Evolutionary conservation across 345 rosid genomes (phyloP).

Genomic region (Durio zibethinus): DNA sequence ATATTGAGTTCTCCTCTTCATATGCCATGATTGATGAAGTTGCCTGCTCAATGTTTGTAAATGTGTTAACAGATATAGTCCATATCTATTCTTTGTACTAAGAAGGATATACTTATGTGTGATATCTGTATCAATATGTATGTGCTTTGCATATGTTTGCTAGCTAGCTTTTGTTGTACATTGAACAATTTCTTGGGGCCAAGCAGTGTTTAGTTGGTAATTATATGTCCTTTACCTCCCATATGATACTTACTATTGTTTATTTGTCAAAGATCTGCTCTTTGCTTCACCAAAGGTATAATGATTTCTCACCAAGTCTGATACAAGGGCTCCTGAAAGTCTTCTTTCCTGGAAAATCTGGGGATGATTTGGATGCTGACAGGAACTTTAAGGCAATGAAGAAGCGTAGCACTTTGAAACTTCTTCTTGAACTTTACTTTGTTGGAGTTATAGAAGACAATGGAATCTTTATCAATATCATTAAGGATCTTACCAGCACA

Average conservation of each 20-base stretch:
- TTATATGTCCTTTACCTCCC: not conserved
- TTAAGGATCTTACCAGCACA: constrained; percentile 76
- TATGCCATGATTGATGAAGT: not conserved
- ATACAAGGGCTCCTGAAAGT: constrained; percentile 83
- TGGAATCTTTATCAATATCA: constrained; percentile 66
- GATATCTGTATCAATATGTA: not conserved
- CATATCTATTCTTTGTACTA: not conserved
- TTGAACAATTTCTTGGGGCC: not conserved
- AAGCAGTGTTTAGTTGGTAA: not conserved
- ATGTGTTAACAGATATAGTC: not conserved
- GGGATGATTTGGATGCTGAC: constrained; percentile 82
- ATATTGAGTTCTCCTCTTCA: not conserved
- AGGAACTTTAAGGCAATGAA: constrained; percentile 88
- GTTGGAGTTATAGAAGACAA: constrained; percentile 89
- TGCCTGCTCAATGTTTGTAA: not conserved
- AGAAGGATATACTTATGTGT: not conserved
- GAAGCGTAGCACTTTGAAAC: constrained; percentile 88
- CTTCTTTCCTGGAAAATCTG: constrained; percentile 91
- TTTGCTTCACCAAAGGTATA: constrained; percentile 95
- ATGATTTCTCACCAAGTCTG: constrained; percentile 85
- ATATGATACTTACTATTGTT: constrained; percentile 19
- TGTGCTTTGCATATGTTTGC: not conserved
- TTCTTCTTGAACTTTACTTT: constrained; percentile 89
- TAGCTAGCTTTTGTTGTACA: not conserved
- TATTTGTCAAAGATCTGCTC: constrained; percentile 75